Evolutionary conservation across 169 alveolate genomes (phyloP), one percentile per base, ranked within the genome.

Genomic region (Plasmodium cynomolgi): DNA sequence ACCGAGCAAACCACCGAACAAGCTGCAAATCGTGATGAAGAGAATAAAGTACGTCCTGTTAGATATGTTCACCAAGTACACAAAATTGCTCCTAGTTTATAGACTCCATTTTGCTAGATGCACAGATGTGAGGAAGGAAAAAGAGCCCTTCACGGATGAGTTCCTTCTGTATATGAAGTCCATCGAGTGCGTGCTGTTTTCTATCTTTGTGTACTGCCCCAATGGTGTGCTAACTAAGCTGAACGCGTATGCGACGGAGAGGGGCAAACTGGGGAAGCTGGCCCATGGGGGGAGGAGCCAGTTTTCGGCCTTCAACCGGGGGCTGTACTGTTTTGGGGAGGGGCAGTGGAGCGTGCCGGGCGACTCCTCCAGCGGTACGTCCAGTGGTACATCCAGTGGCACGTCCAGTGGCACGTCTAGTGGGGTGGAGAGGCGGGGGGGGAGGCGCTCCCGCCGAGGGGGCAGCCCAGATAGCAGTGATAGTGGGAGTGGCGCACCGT

Each of bases 121-220:
- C 15, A 39, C 8, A 33, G 37, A 75, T 74, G 44, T n/a, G 17
- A 58, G 17, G 15, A 29, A n/a, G 39, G 37, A 33, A 33, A 44
- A 39, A 6, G 84, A 33, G 1, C 50, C 81, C 9, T 74, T 75
- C 33, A 75, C 26, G 17, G 75, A 81, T 23, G 92, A 91, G 33
- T 91, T 91, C 77, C 23, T 31, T 33, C 34, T 91, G 62, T 91
- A 91, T 72, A 91, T 91, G 84, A 91, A 81, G 41, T 82, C 91
- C 23, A n/a, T 81, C 6, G 84, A 91, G 15, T 37, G 84, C 33
- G 37, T 91, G 7, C 20, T 91, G 2, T 82, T 91, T 91, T 54
- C 79, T 0, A 82, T 47, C 26, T 73, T 91, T 3, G 31, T 83
- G 8, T 73, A 79, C 29, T 17, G 37, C 33, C 84, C 95, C 20